Percentiles rank a stretch among this genome's conserved stretches.
Evolutionary conservation across 2,329 filamentous ascomycete genomes (phyloP).

Genomic region (Penicillium frequentans): DNA sequence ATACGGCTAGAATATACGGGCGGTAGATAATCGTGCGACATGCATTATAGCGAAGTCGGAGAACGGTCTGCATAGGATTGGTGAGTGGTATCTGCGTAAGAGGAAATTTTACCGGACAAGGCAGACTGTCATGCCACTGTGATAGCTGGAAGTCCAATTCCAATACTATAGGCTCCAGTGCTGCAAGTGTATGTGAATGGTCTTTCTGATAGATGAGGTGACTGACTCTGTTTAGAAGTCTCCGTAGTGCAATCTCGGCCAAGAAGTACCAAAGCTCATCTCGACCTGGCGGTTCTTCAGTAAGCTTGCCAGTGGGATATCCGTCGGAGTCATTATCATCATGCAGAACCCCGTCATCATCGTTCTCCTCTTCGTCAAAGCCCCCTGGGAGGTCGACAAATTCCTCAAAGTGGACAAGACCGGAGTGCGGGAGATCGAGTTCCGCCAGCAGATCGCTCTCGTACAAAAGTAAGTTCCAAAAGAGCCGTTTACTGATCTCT

Average conservation of each 20-base stretch:
- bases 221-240: constrained; percentile 75
- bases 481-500: constrained; percentile 74
- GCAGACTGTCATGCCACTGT: constrained; percentile 81
- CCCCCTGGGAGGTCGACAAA: constrained; percentile 74
- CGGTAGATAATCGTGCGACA: constrained; percentile 85
- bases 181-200: constrained; percentile 68
- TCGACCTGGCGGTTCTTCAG: constrained; percentile 62
- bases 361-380: constrained; percentile 67
- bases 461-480: constrained; percentile 80
- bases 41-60: constrained; percentile 78
- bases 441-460: constrained; percentile 79
- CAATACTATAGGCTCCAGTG: constrained; percentile 73
- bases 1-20: constrained; percentile 76
- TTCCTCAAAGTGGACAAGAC: constrained; percentile 79
- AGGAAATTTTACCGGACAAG: constrained; percentile 73
- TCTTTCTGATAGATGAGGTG: constrained; percentile 77
- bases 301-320: background rate
- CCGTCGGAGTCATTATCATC: background rate
- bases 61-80: constrained; percentile 75
- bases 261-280: constrained; percentile 87
- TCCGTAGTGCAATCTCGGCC: constrained; percentile 75
- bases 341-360: constrained; percentile 6
- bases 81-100: constrained; percentile 66
- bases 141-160: constrained; percentile 80
- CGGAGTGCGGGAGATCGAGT: constrained; percentile 77